Percentiles rank a stretch among this genome's conserved stretches.
These are phyloP conservation scores for Candida nitratophila DNA, from an alignment of 805 yeast species.

Conservation along the genomic window DNA sequence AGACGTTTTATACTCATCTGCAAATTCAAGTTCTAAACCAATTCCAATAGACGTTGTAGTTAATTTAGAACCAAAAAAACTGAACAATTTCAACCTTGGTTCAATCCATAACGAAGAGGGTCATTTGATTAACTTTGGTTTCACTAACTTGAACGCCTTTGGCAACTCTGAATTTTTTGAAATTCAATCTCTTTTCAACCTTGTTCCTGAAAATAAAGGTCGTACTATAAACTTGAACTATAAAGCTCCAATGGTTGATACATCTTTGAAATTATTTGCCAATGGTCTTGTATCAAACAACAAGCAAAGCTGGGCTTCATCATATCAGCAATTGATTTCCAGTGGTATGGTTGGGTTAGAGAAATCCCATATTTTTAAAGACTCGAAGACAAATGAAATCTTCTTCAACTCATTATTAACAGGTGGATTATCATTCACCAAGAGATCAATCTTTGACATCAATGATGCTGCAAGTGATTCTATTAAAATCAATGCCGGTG, in stretches of 20 bases:
- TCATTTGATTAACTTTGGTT: constrained; percentile 26
- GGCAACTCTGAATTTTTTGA: constrained; percentile 64
- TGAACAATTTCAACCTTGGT: constrained; percentile 26
- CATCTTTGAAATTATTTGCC: constrained; percentile 40
- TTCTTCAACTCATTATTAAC: constrained; percentile 8
- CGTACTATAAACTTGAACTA: constrained; percentile 46
- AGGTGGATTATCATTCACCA: constrained; percentile 52
- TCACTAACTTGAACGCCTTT: constrained; percentile 42
- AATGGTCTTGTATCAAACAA: constrained; percentile 44
- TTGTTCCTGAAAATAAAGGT: constrained; percentile 42
- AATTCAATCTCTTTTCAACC: constrained; percentile 39
- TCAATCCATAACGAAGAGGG: constrained; percentile 29
- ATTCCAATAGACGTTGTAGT: constrained; percentile 26
- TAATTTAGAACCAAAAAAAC: constrained; percentile 24
- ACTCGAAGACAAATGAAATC: constrained; percentile 10
- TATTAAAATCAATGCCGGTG: constrained; percentile 53
- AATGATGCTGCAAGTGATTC: constrained; percentile 48
- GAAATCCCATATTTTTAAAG: constrained; percentile 16
- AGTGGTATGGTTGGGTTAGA: constrained; percentile 47
- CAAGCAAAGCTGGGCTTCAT: constrained; percentile 40
- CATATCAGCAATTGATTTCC: constrained; percentile 44
- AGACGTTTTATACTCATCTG: neutral
- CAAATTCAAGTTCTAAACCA: constrained; percentile 14
- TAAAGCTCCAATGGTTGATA: constrained; percentile 37
- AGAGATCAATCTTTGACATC: constrained; percentile 47